Base-by-base conservation (phyloP, 164 flowering plant genomes). In the Umbellularia californica region DNA sequence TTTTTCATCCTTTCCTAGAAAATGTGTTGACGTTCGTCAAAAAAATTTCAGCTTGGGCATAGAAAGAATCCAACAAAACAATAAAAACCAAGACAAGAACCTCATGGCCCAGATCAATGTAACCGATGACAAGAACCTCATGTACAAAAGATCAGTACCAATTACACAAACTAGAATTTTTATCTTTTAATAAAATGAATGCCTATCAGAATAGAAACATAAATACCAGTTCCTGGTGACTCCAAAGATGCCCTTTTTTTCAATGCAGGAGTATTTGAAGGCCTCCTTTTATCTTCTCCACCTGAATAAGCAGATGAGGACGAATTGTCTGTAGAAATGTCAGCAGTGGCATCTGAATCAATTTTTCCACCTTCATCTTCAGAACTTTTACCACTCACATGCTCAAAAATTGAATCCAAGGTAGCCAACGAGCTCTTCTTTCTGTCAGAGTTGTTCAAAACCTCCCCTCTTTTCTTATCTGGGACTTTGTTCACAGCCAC, bases 261-360 rank as follows among this genome's bases (percentile, higher is more conserved):
- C 14, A 6, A 35, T 50, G 63, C 24, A 14, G 35, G 11, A 15
- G 62, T 12, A n/a, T 50, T 50, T 51, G 63, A 70, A 14, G 50
- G 33, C 13, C 33, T 25, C 25, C 62, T 30, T 50, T 70, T 78
- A 72, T 79, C 78, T 65, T 82, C 90, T 47, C 81, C 86, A 22
- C 80, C 85, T 10, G 91, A 83, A 73, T 75, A 70, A 70, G 79
- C 88, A 63, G 91, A 90, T 30, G 85, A 81, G 27, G 84, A 81
- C 70, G 84, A 83, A 77, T 63, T 25, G 74, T 84, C 86, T 25
- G 88, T 85, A 51, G 87, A 90, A 76, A 83, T 83, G 75, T 70
- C 79, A 68, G 87, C 83, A 79, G 87, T 83, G 52, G 82, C 77
- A 79, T 81, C 86, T 28, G 90, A 88, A 82, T 72, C 70, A 24